Conservation (phyloP, 208 protist genomes). For the Herpetomonas muscarum region DNA sequence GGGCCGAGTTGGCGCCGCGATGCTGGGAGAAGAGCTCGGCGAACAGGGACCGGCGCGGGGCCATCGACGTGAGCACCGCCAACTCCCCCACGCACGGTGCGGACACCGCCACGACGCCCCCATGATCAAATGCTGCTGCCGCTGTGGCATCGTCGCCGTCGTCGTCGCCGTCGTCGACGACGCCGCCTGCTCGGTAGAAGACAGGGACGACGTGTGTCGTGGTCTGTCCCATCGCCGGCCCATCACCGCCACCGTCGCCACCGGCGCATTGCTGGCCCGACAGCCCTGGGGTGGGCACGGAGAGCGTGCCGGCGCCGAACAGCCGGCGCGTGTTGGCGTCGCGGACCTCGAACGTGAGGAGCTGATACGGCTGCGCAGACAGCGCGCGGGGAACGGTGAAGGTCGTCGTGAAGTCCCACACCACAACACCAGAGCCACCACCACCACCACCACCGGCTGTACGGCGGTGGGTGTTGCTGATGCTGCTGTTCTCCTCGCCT, state of each 20-base stretch:
- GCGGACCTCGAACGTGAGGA: constrained; percentile 6
- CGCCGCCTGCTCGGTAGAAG: background rate
- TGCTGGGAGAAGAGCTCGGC: background rate
- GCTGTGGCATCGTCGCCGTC: background rate
- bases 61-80: constrained; percentile 7
- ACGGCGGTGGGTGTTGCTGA: too few species aligned
- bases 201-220: constrained; percentile 6
- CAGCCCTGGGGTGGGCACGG: background rate
- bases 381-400: constrained; percentile 1
- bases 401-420: constrained; percentile 4
- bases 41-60: background rate
- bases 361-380: background rate
- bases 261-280: background rate
- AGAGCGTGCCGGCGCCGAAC: constrained; percentile 1
- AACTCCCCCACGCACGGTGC: constrained; percentile 1
- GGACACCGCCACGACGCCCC: background rate
- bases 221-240: background rate
- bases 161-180: background rate
- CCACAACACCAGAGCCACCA: background rate
- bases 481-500: background rate
- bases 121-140: background rate
- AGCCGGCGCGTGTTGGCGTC: constrained; percentile 2
- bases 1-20: background rate
- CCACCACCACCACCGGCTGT: constrained; percentile 1
- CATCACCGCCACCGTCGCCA: background rate